These are phyloP conservation scores for Phaffomyces antillensis DNA, from an alignment of 805 yeast species.

Conservation along the genomic window DNA sequence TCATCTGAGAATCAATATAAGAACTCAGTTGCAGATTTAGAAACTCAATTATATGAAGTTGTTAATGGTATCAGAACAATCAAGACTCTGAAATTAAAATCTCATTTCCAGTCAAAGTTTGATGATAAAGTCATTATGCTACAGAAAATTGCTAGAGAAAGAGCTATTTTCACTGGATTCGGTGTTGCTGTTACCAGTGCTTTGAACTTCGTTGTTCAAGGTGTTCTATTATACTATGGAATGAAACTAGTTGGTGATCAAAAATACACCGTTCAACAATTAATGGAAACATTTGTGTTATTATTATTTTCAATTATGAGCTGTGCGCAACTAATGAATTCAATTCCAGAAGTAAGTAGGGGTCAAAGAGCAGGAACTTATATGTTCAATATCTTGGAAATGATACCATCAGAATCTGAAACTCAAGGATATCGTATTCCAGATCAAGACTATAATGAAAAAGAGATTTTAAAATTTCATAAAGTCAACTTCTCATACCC, in stretches of 20 bases:
- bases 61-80: slow-evolving; percentile 59
- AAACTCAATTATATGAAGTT: slow-evolving; percentile 44
- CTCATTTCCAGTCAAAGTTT: slow-evolving; percentile 38
- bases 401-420: slow-evolving; percentile 31
- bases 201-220: slow-evolving; percentile 54
- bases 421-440: slow-evolving; percentile 25
- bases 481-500: slow-evolving; percentile 47
- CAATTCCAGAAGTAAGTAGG: slow-evolving; percentile 73
- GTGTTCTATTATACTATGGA: slow-evolving; percentile 74
- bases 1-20: slow-evolving; percentile 56
- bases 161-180: slow-evolving; percentile 59
- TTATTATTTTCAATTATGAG: slow-evolving; percentile 66
- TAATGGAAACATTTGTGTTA: slow-evolving; percentile 65
- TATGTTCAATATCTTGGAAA: slow-evolving; percentile 34
- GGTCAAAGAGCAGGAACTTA: slow-evolving; percentile 70
- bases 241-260: slow-evolving; percentile 55
- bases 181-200: slow-evolving; percentile 56
- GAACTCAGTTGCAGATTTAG: slow-evolving; percentile 44
- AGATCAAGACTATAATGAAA: slow-evolving; percentile 20
- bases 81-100: slow-evolving; percentile 44
- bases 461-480: slow-evolving; percentile 31
- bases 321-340: slow-evolving; percentile 49
- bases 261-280: slow-evolving; percentile 47
- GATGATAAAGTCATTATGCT: slow-evolving; percentile 25
- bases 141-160: slow-evolving; percentile 32